Evolutionary conservation across 176 grass and related monocot species (phyloP), one percentile per base, ranked within the genome.

Genomic region (Phoenix dactylifera): DNA sequence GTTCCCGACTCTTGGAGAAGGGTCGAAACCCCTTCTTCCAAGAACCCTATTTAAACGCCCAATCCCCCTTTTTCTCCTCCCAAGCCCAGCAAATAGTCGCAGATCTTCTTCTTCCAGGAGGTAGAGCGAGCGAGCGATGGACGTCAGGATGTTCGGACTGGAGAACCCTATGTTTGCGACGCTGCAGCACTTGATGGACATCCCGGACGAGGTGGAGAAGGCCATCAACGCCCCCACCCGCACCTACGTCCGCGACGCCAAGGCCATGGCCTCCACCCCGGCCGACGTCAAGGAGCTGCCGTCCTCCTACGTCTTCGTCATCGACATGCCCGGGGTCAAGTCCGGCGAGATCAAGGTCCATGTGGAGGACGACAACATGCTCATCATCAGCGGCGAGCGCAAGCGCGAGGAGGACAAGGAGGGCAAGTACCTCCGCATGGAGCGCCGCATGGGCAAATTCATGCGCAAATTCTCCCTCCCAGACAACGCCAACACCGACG

Each of bases 261-360:
- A 78, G 10, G 89, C 85, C 20, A 95, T 95, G 89, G 89, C 89
- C 18, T 77, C 81, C 4, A 88, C 89, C 12, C 81, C 85, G 0
- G 89, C 89, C 15, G 89, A 95, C 56, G 89, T 95, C 12, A 95
- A 88, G 81, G 89, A 95, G 59, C 68, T 95, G 0, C 81, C 81
- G 0, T 30, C 50, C 0, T 76, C 81, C 3, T 95, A 95, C 63
- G 64, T 64, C 15, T 94, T 94, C 84, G 76, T 83, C 51, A 73
- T 88, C 62, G 89, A 94, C 84, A 85, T 88, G 89, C 84, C 89
- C 3, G 89, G 89, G 67, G 58, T 94, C 1, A 74, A 29, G 51
- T 81, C 83, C 2, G 80, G 72, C 23, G 89, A 94, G 79, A 79
- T 94, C 77, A 85, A 77, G 80, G 89, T 94, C 73, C 77, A 82